These are phyloP conservation scores for Hordeum marinum DNA, from an alignment of 176 grass and related monocot genomes.

Conservation along the genomic window DNA sequence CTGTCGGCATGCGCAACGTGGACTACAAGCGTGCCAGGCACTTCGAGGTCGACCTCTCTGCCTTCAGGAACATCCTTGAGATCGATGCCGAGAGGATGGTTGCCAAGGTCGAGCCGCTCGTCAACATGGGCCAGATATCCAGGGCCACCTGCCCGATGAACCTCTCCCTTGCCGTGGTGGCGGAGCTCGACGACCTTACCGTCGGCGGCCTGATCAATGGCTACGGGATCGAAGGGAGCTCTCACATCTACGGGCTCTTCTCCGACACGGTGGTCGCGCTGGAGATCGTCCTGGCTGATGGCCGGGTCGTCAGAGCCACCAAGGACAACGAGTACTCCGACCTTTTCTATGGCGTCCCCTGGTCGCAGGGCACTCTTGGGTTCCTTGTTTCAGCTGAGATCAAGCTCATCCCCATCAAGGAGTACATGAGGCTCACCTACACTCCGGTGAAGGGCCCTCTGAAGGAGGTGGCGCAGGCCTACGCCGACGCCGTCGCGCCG, in stretches of 20 bases:
- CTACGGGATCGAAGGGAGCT: conserved; percentile 93
- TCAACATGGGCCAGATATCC: conserved; percentile 92
- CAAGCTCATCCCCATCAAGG: conserved; percentile 84
- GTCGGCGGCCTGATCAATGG: conserved; percentile 91
- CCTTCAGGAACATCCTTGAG: conserved; percentile 82
- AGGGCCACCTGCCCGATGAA: conserved; percentile 81
- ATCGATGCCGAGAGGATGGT: conserved; percentile 81
- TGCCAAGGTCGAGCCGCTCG: conserved; percentile 78
- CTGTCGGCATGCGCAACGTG: conserved; percentile 89
- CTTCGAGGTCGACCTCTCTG: conserved; percentile 87
- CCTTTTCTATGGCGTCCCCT: conserved; percentile 88
- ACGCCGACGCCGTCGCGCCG: conserved; percentile 72
- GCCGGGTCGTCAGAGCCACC: conserved; percentile 70
- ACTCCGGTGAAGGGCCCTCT: conserved; percentile 47
- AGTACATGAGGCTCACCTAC: conserved; percentile 91
- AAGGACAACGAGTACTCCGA: conserved; percentile 92
- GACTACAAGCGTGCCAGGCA: conserved; percentile 88
- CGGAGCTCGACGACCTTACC: conserved; percentile 94
- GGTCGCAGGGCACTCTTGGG: conserved; percentile 89
- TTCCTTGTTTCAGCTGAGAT: conserved; percentile 89
- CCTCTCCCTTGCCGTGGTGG: conserved; percentile 67
- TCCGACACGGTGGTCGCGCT: conserved; percentile 79
- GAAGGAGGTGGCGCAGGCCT: conserved; percentile 63
- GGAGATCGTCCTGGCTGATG: conserved; percentile 82
- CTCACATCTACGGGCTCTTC: conserved; percentile 90